Percentiles rank a stretch among this genome's conserved stretches.
Evolutionary conservation across 345 rosid species (phyloP).

Genomic region (Syzygium aqueum): DNA sequence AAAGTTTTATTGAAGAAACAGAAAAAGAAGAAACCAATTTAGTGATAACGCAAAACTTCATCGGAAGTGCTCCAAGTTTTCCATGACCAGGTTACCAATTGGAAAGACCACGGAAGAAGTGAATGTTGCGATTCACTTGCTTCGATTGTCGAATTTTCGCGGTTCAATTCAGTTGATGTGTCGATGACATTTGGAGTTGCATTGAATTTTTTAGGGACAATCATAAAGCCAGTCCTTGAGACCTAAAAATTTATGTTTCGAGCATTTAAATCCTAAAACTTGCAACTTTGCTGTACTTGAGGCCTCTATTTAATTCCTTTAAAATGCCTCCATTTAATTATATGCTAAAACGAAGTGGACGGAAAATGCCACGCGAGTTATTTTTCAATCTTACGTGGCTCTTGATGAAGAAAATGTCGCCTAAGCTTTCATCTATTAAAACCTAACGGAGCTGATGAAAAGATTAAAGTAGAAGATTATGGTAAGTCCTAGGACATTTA

Average conservation of each 20-base stretch:
- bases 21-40: background rate
- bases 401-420: background rate
- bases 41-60: background rate
- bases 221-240: background rate
- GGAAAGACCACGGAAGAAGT: background rate
- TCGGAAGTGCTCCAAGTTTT: background rate
- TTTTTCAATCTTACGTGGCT: accelerated
- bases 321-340: background rate
- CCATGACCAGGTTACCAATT: background rate
- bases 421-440: background rate
- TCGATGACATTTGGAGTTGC: background rate
- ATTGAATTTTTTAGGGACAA: background rate
- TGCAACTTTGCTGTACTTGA: background rate
- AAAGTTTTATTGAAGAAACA: background rate
- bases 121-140: background rate
- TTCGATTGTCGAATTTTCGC: background rate
- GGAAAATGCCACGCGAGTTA: background rate
- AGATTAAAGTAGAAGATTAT: background rate
- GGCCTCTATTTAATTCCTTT: background rate
- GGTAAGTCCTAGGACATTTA: background rate
- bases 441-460: background rate
- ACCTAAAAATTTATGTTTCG: background rate
- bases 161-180: background rate
- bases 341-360: background rate
- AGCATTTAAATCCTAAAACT: background rate